These are phyloP conservation scores for Pterula multifida DNA, from an alignment of 1,284 basidiomycete species.

Conservation along the genomic window DNA sequence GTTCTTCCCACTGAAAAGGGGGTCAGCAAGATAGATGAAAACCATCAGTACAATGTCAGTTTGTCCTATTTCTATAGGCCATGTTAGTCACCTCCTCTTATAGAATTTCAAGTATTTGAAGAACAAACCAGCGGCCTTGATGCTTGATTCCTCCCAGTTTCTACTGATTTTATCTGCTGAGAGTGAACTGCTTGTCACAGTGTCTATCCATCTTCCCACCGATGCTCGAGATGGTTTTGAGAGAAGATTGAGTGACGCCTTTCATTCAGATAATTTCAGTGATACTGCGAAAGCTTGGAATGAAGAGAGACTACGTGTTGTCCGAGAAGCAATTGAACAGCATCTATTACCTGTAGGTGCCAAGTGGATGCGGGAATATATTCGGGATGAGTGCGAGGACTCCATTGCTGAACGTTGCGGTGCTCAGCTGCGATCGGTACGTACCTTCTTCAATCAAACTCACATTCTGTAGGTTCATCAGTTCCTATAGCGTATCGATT, in stretches of 20 bases:
- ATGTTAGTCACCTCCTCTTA: constrained; percentile 8
- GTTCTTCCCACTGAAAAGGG: constrained; percentile 88
- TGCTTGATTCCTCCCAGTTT: constrained; percentile 73
- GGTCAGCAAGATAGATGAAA: constrained; percentile 81
- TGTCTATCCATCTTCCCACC: constrained; percentile 62
- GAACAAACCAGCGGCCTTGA: constrained; percentile 68
- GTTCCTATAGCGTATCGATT: constrained; percentile 46
- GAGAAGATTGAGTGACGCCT: constrained; percentile 68
- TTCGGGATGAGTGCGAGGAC: constrained; percentile 88
- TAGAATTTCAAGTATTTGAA: constrained; percentile 94
- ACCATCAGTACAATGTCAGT: constrained; percentile 80
- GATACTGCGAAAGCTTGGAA: constrained; percentile 92
- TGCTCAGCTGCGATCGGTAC: constrained; percentile 59
- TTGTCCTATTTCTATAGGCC: not conserved
- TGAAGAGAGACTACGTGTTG: constrained; percentile 68
- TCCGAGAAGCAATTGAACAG: constrained; percentile 69
- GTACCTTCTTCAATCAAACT: constrained; percentile 13
- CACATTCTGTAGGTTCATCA: constrained; percentile 13
- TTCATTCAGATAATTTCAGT: constrained; percentile 77
- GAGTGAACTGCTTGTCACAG: constrained; percentile 73
- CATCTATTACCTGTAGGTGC: constrained; percentile 74
- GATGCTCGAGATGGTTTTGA: constrained; percentile 56
- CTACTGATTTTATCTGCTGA: constrained; percentile 90
- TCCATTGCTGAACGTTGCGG: constrained; percentile 59
- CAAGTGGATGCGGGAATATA: constrained; percentile 84